These are phyloP conservation scores for Ochromonas danica DNA, from an alignment of 108 stramenopile genomes.

Conservation along the genomic window DNA sequence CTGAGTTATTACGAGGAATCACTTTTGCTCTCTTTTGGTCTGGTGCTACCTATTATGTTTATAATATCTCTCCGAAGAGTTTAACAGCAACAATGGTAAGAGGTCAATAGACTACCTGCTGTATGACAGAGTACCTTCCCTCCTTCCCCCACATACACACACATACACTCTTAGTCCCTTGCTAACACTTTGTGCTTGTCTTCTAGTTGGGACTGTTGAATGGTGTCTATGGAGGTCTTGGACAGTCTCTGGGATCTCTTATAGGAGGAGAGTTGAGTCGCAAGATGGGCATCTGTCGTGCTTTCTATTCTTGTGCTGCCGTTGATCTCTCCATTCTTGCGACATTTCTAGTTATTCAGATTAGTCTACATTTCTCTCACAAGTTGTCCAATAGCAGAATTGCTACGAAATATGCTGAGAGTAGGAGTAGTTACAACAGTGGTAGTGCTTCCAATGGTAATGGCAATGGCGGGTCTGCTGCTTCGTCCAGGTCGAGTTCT, in stretches of 20 bases:
- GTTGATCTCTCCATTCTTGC: constrained; percentile 70
- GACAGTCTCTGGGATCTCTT: constrained; percentile 84
- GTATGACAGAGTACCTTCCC: too few species aligned
- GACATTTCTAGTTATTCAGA: constrained; percentile 64
- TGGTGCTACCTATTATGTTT: constrained; percentile 82
- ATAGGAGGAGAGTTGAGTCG: constrained; percentile 75
- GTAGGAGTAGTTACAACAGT: too few species aligned
- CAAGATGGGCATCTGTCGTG: constrained; percentile 65
- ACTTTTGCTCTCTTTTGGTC: constrained; percentile 92
- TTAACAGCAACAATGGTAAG: constrained; percentile 81
- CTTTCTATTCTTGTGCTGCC: constrained; percentile 67
- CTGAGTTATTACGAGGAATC: constrained; percentile 81
- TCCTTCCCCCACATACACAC: too few species aligned
- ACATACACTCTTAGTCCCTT: too few species aligned
- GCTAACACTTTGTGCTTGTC: constrained; percentile 51
- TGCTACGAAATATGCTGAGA: too few species aligned
- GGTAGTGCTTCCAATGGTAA: too few species aligned
- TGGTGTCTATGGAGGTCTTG: constrained; percentile 90
- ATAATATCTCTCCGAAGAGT: constrained; percentile 78
- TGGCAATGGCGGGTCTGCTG: too few species aligned
- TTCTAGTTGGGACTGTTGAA: constrained; percentile 66
- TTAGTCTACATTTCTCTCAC: too few species aligned
- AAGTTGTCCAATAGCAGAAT: too few species aligned
- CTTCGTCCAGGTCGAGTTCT: too few species aligned
- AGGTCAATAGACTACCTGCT: too few species aligned